These are phyloP conservation scores for Xylaria polymorpha DNA, from an alignment of 2,329 filamentous ascomycete species.

Conservation along the genomic window DNA sequence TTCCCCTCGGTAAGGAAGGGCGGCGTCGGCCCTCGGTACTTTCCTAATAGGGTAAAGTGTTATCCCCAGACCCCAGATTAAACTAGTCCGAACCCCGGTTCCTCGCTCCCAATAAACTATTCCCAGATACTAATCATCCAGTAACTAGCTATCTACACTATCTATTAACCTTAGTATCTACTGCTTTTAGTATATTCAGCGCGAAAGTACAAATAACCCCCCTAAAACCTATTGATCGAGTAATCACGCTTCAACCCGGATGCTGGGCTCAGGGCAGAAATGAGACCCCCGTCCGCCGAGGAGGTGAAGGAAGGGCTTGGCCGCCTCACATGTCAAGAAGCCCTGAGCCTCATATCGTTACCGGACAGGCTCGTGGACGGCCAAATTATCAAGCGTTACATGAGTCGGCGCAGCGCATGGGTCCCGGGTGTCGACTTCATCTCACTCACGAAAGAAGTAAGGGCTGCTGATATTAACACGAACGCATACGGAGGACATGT, in stretches of 20 bases:
- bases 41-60: conserved; percentile 15
- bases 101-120: neutral
- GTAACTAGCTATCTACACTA: too few relatives aligned
- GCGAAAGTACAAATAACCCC: neutral
- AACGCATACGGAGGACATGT: conserved; percentile 58
- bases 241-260: neutral
- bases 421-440: conserved; percentile 49
- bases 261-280: conserved; percentile 15
- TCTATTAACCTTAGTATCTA: neutral
- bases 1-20: neutral
- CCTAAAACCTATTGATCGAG: neutral
- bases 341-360: conserved; percentile 50
- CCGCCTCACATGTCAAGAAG: conserved; percentile 53
- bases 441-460: conserved; percentile 18
- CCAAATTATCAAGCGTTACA: conserved; percentile 48
- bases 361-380: conserved; percentile 40
- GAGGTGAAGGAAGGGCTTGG: conserved; percentile 29
- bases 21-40: conserved; percentile 18
- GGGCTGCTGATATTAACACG: conserved; percentile 17
- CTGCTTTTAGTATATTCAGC: neutral
- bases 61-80: neutral
- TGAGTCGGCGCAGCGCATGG: conserved; percentile 52
- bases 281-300: conserved; percentile 30
- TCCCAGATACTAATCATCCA: neutral
- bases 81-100: neutral